phyloP scores from a whole-genome alignment of 2,329 filamentous ascomycete species.

The Hymenoscyphus albidus region DNA sequence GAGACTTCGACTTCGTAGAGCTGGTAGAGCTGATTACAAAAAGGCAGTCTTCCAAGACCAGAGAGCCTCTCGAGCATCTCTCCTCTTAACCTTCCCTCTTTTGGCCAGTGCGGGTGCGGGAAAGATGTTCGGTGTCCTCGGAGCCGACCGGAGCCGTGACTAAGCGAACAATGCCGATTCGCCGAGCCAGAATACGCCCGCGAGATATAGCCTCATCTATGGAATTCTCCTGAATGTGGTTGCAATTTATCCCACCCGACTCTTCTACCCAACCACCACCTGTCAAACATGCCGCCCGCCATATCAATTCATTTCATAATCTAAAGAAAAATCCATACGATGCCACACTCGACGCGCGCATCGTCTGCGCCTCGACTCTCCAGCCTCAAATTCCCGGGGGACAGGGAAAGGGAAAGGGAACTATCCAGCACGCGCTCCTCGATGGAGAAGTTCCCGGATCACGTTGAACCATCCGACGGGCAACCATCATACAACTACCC shows the following conservation, averaged over 20 bases:
- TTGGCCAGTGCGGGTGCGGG: background rate
- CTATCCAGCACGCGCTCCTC: slow-evolving; percentile 27
- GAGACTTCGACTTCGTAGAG: no score
- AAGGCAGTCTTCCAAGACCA: no score
- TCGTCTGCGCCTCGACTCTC: slow-evolving; percentile 36
- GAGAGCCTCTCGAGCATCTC: no score
- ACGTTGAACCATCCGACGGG: slow-evolving; percentile 40
- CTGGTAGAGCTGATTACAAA: no score
- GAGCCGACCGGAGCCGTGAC: background rate
- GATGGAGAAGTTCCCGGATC: slow-evolving; percentile 58
- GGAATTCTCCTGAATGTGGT: background rate
- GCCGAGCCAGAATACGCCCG: background rate
- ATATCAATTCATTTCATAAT: background rate
- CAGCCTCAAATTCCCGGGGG: slow-evolving; percentile 32
- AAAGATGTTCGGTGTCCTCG: background rate
- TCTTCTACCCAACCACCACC: background rate
- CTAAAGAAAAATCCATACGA: slow-evolving; percentile 21
- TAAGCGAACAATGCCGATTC: background rate
- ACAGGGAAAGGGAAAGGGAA: slow-evolving; percentile 21
- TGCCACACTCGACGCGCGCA: slow-evolving; percentile 43
- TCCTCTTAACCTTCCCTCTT: background rate
- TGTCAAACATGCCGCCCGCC: background rate
- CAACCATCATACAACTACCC: slow-evolving; percentile 20
- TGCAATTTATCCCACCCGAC: background rate
- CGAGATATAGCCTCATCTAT: background rate